Percentiles rank a stretch among this genome's conserved stretches.
Conservation (phyloP, 1,284 basidiomycete species). For the Leccinum pseudoinsigne region DNA sequence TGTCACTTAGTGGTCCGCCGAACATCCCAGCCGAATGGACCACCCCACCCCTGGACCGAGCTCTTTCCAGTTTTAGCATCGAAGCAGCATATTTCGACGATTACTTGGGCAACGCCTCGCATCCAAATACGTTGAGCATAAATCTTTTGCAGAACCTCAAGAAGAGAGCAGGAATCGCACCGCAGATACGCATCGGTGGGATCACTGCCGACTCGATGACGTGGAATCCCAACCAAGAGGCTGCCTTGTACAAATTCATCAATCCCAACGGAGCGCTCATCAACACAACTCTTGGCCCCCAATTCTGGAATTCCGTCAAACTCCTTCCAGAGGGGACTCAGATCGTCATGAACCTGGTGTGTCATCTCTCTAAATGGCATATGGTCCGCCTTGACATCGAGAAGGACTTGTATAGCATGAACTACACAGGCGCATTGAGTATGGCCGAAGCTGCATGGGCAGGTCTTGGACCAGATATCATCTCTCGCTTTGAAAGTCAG, state of each 20-base stretch:
- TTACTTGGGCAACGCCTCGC: conserved; percentile 44
- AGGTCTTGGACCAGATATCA: conserved; percentile 39
- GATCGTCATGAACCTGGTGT: conserved; percentile 44
- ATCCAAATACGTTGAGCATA: conserved; percentile 43
- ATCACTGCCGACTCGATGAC: conserved; percentile 54
- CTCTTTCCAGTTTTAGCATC: conserved; percentile 51
- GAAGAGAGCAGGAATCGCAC: conserved; percentile 42
- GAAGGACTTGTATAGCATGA: conserved; percentile 44
- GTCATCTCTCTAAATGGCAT: conserved; percentile 3
- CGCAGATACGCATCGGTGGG: conserved; percentile 49
- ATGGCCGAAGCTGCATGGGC: conserved; percentile 43
- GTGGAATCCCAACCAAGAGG: conserved; percentile 40
- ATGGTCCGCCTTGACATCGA: neutral
- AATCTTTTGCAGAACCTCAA: conserved; percentile 46
- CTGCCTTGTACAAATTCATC: conserved; percentile 45
- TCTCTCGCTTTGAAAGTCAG: conserved; percentile 47
- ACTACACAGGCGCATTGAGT: conserved; percentile 41
- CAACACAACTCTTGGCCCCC: conserved; percentile 50
- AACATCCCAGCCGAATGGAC: conserved; percentile 41
- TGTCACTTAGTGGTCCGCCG: conserved; percentile 41
- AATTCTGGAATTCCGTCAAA: conserved; percentile 47
- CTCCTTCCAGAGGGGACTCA: conserved; percentile 47
- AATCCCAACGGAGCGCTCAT: conserved; percentile 23
- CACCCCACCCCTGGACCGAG: conserved; percentile 41
- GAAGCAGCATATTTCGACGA: conserved; percentile 39